phyloP scores from a whole-genome alignment of 257 asterid genomes.

The Solanum appendiculatum region DNA sequence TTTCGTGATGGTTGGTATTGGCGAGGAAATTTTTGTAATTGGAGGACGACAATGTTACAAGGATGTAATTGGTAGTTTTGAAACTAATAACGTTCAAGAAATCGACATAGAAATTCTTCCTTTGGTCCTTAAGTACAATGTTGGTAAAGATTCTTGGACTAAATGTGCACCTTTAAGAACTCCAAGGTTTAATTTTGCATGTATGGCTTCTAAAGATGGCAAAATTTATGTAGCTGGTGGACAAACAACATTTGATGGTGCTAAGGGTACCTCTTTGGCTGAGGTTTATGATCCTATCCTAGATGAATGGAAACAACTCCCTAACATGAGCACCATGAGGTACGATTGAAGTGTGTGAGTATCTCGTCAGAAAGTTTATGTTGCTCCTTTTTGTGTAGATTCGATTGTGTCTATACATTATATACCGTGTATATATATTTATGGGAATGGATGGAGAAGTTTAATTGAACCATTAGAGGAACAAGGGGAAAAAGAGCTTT shows the following conservation, averaged over 20 bases:
- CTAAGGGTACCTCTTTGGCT: slow-evolving; percentile 42
- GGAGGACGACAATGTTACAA: not conserved
- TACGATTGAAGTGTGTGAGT: not conserved
- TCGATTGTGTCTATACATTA: too few relatives aligned
- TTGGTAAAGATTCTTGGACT: slow-evolving; percentile 22
- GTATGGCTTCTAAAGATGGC: slow-evolving; percentile 19
- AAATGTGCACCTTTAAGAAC: slow-evolving; percentile 28
- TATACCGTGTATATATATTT: too few relatives aligned
- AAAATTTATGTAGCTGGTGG: slow-evolving; percentile 52
- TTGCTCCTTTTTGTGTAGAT: too few relatives aligned
- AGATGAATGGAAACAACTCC: slow-evolving; percentile 41
- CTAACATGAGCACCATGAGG: slow-evolving; percentile 39
- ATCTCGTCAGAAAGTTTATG: too few relatives aligned
- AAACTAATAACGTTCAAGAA: not conserved
- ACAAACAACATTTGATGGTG: slow-evolving; percentile 23
- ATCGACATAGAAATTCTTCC: slow-evolving; percentile 3
- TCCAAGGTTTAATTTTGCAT: slow-evolving; percentile 46
- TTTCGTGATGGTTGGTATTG: slow-evolving; percentile 36
- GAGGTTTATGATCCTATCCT: slow-evolving; percentile 38
- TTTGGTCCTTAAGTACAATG: slow-evolving; percentile 31
- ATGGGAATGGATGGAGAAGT: slow-evolving; percentile 38
- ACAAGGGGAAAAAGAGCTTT: slow-evolving; percentile 39
- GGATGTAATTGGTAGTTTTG: not conserved
- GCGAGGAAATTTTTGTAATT: not conserved
- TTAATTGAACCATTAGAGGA: slow-evolving; percentile 34